Conservation (phyloP, 257 asterid species). For the Gentiana straminea region DNA sequence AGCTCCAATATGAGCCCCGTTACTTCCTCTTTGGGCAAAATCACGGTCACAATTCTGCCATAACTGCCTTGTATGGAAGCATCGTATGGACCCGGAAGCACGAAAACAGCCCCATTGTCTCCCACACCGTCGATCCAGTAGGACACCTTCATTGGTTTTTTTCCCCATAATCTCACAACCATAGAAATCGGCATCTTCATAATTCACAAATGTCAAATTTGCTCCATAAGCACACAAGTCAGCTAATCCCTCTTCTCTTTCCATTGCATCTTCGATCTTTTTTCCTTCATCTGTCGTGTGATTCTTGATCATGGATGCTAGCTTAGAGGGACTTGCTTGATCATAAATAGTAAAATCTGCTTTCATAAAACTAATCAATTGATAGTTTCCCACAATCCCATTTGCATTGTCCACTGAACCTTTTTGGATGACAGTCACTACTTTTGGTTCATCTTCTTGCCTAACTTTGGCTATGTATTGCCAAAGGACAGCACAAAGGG, state of each 20-base stretch:
- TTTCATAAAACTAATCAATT: conserved; percentile 38
- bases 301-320: conserved; percentile 34
- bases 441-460: conserved; percentile 29
- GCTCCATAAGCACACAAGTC: conserved; percentile 72
- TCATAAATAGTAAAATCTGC: conserved; percentile 22
- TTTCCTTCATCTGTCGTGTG: conserved; percentile 27
- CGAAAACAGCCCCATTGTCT: conserved; percentile 54
- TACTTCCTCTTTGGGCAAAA: conserved; percentile 55
- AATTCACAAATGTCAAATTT: conserved; percentile 49
- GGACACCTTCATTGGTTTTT: conserved; percentile 36
- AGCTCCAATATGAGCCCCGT: conserved; percentile 40
- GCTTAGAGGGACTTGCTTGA: conserved; percentile 34
- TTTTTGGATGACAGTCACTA: conserved; percentile 45
- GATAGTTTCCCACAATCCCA: conserved; percentile 33
- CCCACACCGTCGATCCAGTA: conserved; percentile 60
- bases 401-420: conserved; percentile 1
- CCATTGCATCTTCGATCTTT: conserved; percentile 41
- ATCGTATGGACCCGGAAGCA: conserved; percentile 23
- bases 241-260: conserved; percentile 30
- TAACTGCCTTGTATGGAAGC: conserved; percentile 1
- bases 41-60: conserved; percentile 37
- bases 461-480: conserved; percentile 43
- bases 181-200: conserved; percentile 42
- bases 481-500: conserved; percentile 59
- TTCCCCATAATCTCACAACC: conserved; percentile 41